phyloP scores from a whole-genome alignment of 1,284 basidiomycete genomes.

The Tranzscheliella williamsii region DNA sequence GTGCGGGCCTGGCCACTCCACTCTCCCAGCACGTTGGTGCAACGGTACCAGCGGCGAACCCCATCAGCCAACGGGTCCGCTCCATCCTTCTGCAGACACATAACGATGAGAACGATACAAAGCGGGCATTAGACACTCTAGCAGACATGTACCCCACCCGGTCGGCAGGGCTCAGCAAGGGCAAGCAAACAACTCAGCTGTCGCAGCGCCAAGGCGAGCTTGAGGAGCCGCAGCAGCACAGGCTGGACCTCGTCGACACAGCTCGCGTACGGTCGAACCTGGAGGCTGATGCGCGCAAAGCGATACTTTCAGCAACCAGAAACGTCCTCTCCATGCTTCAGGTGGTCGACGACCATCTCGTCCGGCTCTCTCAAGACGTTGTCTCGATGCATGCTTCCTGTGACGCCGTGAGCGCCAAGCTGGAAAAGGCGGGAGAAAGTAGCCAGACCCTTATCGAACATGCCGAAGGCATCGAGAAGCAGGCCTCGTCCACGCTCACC shows the following conservation, averaged over 20 bases:
- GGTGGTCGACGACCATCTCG: slow-evolving; percentile 74
- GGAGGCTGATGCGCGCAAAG: slow-evolving; percentile 78
- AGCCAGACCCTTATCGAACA: slow-evolving; percentile 40
- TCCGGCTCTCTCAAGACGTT: slow-evolving; percentile 24
- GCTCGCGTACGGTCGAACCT: slow-evolving; percentile 75
- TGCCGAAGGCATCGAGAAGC: slow-evolving; percentile 23
- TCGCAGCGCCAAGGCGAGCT: too few relatives aligned
- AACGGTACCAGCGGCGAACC: too few relatives aligned
- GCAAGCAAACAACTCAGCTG: background rate
- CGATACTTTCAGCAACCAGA: slow-evolving; percentile 76
- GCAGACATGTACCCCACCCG: slow-evolving; percentile 19
- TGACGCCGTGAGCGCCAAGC: slow-evolving; percentile 21
- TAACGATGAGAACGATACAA: slow-evolving; percentile 7
- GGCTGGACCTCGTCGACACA: slow-evolving; percentile 14
- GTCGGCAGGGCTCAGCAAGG: background rate
- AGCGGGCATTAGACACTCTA: slow-evolving; percentile 20
- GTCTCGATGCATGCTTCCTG: slow-evolving; percentile 22
- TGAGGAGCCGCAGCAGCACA: background rate
- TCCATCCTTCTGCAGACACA: slow-evolving; percentile 14
- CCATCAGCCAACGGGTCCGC: slow-evolving; percentile 15
- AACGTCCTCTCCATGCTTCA: slow-evolving; percentile 80
- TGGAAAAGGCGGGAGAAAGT: slow-evolving; percentile 12
- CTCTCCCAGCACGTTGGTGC: too few relatives aligned
- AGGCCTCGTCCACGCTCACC: slow-evolving; percentile 28
- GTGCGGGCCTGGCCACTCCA: too few relatives aligned